phyloP scores from a whole-genome alignment of 2,329 filamentous ascomycete species.

The Chaetomiaceae sp. region DNA sequence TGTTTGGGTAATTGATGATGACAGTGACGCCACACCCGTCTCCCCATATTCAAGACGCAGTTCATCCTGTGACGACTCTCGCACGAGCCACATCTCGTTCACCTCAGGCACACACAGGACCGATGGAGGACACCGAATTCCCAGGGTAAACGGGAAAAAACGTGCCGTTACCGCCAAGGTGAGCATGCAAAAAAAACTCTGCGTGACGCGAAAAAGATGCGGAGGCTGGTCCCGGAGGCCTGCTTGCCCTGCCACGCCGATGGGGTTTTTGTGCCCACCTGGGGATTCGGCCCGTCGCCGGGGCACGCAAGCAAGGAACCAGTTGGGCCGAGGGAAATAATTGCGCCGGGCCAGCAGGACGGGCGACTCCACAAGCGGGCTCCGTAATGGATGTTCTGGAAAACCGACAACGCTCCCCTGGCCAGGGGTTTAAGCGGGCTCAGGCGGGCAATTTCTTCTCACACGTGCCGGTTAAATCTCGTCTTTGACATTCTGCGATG shows the following conservation, averaged over 20 bases:
- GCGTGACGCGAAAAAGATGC: background rate
- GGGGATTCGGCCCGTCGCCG: conserved; percentile 16
- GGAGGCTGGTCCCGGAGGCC: too few species aligned
- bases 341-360: background rate
- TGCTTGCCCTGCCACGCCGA: background rate
- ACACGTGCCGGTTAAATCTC: conserved; percentile 14
- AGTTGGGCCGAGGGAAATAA: conserved; percentile 11
- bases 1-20: background rate
- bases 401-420: background rate
- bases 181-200: background rate
- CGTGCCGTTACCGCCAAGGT: background rate
- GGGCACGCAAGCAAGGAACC: conserved; percentile 7
- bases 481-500: conserved; percentile 11
- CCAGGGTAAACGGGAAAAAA: too few species aligned
- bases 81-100: conserved; percentile 8
- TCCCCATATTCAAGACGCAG: too few species aligned
- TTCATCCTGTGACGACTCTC: too few species aligned
- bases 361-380: background rate
- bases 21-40: background rate
- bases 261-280: background rate
- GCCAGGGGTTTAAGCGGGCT: background rate
- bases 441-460: background rate
- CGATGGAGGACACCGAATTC: background rate
- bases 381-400: conserved; percentile 17
- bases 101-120: background rate